A percentile compares a stretch with the other conserved stretches of the same genome.
phyloP scores from a whole-genome alignment of 129 eudicot genomes.

The Kitagawia praeruptora region DNA sequence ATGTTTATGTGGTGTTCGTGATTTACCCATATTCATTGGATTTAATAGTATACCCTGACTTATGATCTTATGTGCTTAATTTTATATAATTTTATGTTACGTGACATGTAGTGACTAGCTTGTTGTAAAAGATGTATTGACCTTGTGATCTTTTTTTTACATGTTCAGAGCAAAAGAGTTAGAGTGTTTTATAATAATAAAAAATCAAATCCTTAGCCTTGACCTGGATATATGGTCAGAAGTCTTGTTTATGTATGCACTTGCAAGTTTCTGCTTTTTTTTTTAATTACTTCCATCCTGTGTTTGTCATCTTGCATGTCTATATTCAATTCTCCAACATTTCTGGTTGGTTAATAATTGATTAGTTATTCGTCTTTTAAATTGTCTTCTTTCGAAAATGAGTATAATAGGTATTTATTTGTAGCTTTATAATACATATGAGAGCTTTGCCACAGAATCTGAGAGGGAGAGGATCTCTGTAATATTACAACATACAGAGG shows the following conservation, averaged over 20 bases:
- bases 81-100: no score
- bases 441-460: slow-evolving; percentile 66
- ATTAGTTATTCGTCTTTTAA: neutral
- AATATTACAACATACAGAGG: slow-evolving; percentile 76
- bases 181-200: neutral
- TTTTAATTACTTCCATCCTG: neutral
- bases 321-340: neutral
- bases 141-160: neutral
- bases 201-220: neutral
- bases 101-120: neutral
- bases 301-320: neutral
- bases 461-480: slow-evolving; percentile 68
- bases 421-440: slow-evolving; percentile 64
- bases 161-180: neutral
- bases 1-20: neutral
- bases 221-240: neutral
- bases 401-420: slow-evolving; percentile 4
- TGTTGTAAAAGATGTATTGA: neutral
- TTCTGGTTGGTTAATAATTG: slow-evolving; percentile 3
- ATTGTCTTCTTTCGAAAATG: neutral
- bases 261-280: neutral
- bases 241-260: neutral
- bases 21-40: neutral
- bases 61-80: neutral
- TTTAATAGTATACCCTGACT: no score